phyloP scores from a whole-genome alignment of 2,329 filamentous ascomycete genomes.

The Paradendryphiella salina region DNA sequence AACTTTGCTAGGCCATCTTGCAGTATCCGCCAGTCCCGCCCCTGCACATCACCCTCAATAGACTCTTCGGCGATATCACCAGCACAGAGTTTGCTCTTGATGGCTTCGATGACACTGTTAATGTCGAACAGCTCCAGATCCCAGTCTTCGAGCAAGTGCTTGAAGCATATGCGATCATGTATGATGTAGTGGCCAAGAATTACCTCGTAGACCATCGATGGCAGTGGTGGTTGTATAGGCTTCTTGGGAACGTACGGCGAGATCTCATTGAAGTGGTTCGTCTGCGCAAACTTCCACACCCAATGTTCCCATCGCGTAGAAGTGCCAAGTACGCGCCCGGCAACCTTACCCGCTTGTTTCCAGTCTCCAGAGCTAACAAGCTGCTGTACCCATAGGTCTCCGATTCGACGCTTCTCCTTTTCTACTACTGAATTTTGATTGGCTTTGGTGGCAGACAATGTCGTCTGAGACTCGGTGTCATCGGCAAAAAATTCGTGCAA shows the following conservation, averaged over 20 bases:
- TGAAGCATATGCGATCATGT: conserved; percentile 73
- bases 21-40: conserved; percentile 86
- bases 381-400: conserved; percentile 90
- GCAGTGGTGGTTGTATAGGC: conserved; percentile 76
- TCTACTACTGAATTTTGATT: conserved; percentile 68
- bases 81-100: conserved; percentile 80
- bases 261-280: conserved; percentile 87
- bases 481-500: conserved; percentile 73
- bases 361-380: conserved; percentile 76
- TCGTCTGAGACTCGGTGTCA: conserved; percentile 63
- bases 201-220: conserved; percentile 82
- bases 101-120: conserved; percentile 71
- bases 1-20: conserved; percentile 83
- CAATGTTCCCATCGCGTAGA: conserved; percentile 90
- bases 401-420: conserved; percentile 86
- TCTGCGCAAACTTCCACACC: conserved; percentile 88
- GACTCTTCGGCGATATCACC: conserved; percentile 75
- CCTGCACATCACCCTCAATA: conserved; percentile 70
- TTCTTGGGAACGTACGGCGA: conserved; percentile 77
- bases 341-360: conserved; percentile 75
- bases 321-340: conserved; percentile 78
- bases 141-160: conserved; percentile 81
- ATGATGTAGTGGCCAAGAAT: conserved; percentile 87
- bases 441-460: conserved; percentile 62
- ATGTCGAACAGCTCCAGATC: conserved; percentile 81